A percentile compares a stretch with the other conserved stretches of the same genome.
Conservation (phyloP, 352 stramenopile species). For the Pythium coloratum region DNA sequence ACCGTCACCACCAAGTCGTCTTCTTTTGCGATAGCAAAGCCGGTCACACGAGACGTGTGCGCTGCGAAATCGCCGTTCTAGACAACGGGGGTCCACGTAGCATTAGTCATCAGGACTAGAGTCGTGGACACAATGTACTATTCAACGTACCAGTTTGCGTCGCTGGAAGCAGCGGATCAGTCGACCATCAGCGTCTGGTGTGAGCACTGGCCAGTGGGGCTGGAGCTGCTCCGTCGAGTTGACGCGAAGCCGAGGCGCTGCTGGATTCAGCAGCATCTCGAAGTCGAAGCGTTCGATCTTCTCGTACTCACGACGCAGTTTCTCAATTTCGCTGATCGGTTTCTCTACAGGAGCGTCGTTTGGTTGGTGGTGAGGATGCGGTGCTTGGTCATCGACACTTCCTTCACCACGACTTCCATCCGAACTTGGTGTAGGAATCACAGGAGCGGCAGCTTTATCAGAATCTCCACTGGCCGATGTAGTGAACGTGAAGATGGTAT, state of each 20-base stretch:
- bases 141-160: constrained; percentile 9
- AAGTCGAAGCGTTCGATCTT: constrained; percentile 58
- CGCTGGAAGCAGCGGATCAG: constrained; percentile 8
- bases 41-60: constrained; percentile 50
- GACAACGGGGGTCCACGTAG: no score
- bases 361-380: not conserved
- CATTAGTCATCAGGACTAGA: no score
- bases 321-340: constrained; percentile 7
- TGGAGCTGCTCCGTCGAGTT: not conserved
- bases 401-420: no score
- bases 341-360: not conserved
- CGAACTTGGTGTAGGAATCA: no score
- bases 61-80: constrained; percentile 41
- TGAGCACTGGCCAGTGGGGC: not conserved
- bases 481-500: no score
- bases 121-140: no score
- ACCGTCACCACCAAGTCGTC: constrained; percentile 48
- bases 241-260: not conserved
- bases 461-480: not conserved
- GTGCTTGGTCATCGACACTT: no score
- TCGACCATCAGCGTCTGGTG: not conserved
- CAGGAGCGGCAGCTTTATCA: not conserved
- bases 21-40: constrained; percentile 41
- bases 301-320: constrained; percentile 27
- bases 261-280: constrained; percentile 45